A percentile compares a stretch with the other conserved stretches of the same genome.
Conservation (phyloP, 495 filamentous ascomycete genomes). For the Aspergillus indologenus region DNA sequence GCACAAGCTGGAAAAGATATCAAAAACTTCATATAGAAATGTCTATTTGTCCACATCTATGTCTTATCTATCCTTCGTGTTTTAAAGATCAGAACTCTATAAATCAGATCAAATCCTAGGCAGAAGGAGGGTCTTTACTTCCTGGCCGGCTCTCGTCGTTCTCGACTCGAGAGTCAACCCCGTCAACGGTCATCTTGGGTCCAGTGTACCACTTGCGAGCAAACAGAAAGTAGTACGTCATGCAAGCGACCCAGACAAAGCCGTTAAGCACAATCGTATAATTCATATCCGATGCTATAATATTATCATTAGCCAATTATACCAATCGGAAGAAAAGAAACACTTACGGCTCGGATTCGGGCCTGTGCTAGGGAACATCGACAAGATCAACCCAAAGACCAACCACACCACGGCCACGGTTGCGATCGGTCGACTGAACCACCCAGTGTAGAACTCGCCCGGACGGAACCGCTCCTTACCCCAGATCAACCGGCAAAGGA, state of each 20-base stretch:
- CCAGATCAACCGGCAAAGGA: constrained; percentile 58
- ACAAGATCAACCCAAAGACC: constrained; percentile 50
- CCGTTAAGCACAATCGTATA: constrained; percentile 65
- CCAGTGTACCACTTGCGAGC: constrained; percentile 73
- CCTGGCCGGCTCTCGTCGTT: not conserved
- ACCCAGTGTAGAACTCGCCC: constrained; percentile 55
- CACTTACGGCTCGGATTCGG: constrained; percentile 48
- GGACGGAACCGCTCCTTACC: constrained; percentile 54
- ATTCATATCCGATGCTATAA: constrained; percentile 54
- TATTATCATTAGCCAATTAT: not conserved
- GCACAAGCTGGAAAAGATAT: too few species aligned
- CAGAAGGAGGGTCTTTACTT: not conserved
- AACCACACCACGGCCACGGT: constrained; percentile 51
- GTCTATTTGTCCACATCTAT: too few species aligned
- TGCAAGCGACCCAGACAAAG: constrained; percentile 58
- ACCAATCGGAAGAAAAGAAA: not conserved
- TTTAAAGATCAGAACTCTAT: too few species aligned
- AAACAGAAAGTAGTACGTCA: constrained; percentile 62
- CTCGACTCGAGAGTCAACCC: not conserved
- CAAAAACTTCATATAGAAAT: too few species aligned
- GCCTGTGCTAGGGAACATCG: constrained; percentile 54
- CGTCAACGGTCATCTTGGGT: constrained; percentile 64
- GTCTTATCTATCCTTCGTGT: too few species aligned
- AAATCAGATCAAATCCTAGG: not conserved
- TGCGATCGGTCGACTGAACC: constrained; percentile 46